Percentiles rank a stretch among this genome's conserved stretches.
phyloP scores from a whole-genome alignment of 257 asterid species.

The Salvia splendens region DNA sequence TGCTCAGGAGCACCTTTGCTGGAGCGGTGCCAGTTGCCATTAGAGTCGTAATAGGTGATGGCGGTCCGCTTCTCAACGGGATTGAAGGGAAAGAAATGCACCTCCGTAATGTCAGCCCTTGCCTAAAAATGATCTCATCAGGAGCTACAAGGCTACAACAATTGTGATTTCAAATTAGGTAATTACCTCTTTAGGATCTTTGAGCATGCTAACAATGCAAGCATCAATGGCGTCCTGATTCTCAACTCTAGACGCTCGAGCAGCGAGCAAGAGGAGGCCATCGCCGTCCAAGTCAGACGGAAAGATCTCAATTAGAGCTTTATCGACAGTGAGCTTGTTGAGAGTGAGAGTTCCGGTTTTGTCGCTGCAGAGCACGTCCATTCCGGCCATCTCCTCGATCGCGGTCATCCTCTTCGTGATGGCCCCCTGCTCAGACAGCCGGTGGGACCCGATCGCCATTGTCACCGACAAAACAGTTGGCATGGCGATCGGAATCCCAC shows the following conservation, averaged over 20 bases:
- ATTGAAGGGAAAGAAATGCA: constrained; percentile 86
- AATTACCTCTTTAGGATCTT: constrained; percentile 47
- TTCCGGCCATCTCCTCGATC: constrained; percentile 95
- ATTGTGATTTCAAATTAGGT: too few relatives aligned
- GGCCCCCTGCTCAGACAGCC: constrained; percentile 92
- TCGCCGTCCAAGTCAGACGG: constrained; percentile 44
- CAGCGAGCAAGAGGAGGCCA: constrained; percentile 43
- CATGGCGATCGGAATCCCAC: constrained; percentile 97
- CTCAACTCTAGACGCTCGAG: constrained; percentile 55
- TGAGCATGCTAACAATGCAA: constrained; percentile 52
- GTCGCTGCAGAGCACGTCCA: constrained; percentile 96
- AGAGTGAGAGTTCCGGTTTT: constrained; percentile 93
- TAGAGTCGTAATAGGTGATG: constrained; percentile 61
- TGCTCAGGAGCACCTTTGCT: constrained; percentile 98
- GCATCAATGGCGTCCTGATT: constrained; percentile 65
- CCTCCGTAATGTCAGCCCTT: constrained; percentile 74
- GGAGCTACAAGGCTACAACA: too few relatives aligned
- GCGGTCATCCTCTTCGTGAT: constrained; percentile 99
- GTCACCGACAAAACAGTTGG: constrained; percentile 91
- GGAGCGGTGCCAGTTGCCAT: constrained; percentile 70
- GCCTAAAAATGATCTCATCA: constrained; percentile 31
- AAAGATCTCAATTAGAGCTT: constrained; percentile 61
- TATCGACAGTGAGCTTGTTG: constrained; percentile 87
- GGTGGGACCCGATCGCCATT: constrained; percentile 94
- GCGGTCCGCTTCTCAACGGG: constrained; percentile 93